phyloP scores from a whole-genome alignment of 306 rosid genomes.

The Senna tora region DNA sequence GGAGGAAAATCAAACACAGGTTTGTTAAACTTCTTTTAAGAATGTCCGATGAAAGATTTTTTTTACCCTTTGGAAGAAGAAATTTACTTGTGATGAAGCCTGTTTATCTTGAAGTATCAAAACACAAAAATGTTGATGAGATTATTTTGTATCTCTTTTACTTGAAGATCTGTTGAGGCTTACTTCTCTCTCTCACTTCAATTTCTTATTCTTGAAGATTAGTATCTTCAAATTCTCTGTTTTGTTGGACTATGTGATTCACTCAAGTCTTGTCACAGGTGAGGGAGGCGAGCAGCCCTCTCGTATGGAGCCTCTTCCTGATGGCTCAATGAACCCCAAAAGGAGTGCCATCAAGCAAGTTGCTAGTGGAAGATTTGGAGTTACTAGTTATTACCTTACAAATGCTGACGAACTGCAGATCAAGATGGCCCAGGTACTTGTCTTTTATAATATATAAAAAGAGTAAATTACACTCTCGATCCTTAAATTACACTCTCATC shows the following conservation, averaged over 20 bases:
- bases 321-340: constrained; percentile 92
- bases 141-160: background rate
- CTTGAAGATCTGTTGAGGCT: background rate
- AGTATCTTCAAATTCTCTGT: constrained; percentile 7
- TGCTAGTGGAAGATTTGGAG: constrained; percentile 99
- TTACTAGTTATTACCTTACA: constrained; percentile 94
- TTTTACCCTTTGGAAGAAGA: background rate
- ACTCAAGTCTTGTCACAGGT: constrained; percentile 48
- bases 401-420: constrained; percentile 97
- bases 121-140: background rate
- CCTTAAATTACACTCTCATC: too few relatives aligned
- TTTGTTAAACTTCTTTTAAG: constrained; percentile 37
- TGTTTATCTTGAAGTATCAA: background rate
- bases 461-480: too few relatives aligned
- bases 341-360: constrained; percentile 97
- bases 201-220: constrained; percentile 6
- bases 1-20: constrained; percentile 99
- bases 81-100: background rate
- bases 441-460: constrained; percentile 1
- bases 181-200: background rate
- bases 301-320: constrained; percentile 93
- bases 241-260: constrained; percentile 30
- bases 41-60: constrained; percentile 18
- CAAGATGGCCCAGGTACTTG: constrained; percentile 96
- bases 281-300: constrained; percentile 99